Evolutionary conservation across 2,329 filamentous ascomycete genomes (phyloP).

Genomic region (Beauveria bassiana): DNA sequence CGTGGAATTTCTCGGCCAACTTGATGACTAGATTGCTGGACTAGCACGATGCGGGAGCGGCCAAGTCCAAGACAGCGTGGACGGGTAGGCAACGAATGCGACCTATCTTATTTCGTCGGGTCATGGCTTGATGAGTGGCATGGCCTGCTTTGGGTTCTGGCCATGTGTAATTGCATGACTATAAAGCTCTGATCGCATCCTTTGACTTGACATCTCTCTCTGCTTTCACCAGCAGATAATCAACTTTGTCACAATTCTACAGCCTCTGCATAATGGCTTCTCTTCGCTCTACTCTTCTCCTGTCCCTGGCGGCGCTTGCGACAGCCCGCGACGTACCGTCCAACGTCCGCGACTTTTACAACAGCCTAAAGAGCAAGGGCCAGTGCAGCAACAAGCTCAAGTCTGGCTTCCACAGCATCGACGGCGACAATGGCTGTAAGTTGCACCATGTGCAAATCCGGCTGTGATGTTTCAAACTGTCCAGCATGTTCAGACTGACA

Average conservation of each 20-base stretch:
- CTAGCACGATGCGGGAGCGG: too few species aligned
- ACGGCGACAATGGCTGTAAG: conserved; percentile 29
- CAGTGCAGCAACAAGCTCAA: conserved; percentile 31
- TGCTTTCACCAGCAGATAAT: not conserved
- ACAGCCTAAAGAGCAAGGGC: conserved; percentile 28
- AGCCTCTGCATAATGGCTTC: conserved; percentile 5
- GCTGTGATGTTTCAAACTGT: too few species aligned
- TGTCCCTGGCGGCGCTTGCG: conserved; percentile 17
- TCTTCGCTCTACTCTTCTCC: conserved; percentile 17
- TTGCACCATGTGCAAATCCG: not conserved
- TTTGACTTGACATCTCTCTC: too few species aligned
- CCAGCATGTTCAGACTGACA: not conserved
- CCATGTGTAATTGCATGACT: too few species aligned
- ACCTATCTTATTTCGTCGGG: too few species aligned
- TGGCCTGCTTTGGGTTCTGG: too few species aligned
- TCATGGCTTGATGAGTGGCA: too few species aligned
- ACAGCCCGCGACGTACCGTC: conserved; percentile 29
- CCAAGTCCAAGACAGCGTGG: too few species aligned
- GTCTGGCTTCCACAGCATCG: conserved; percentile 32
- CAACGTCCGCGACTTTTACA: conserved; percentile 34
- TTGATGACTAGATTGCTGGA: too few species aligned
- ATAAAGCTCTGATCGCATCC: too few species aligned
- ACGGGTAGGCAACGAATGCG: too few species aligned
- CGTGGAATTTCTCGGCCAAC: not conserved
- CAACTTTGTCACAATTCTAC: not conserved